Percentiles rank a stretch among this genome's conserved stretches.
These are phyloP conservation scores for Capniomyces stellatus DNA, from an alignment of 371 early-diverging fungal species.

Conservation along the genomic window DNA sequence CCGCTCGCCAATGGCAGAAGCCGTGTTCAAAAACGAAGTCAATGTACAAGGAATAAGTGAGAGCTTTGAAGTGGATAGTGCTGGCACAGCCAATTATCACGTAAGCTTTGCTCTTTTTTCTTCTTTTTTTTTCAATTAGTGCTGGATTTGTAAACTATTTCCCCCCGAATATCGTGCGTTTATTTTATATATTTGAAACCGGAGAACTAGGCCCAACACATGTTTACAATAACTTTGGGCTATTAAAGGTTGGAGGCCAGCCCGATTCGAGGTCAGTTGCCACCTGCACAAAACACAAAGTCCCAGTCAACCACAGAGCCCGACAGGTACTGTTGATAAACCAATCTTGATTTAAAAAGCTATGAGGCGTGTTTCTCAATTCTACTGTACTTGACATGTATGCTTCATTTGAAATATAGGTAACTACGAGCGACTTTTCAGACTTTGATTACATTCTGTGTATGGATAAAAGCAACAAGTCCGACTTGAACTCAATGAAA, in stretches of 20 bases:
- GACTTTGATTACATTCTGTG: constrained; percentile 73
- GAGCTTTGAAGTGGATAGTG: constrained; percentile 64
- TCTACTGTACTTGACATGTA: too few species aligned
- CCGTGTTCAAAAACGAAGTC: constrained; percentile 65
- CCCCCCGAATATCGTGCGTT: too few species aligned
- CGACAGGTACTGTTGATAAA: too few species aligned
- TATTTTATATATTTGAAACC: too few species aligned
- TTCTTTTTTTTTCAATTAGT: too few species aligned
- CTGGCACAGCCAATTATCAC: constrained; percentile 74
- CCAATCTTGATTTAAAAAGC: too few species aligned
- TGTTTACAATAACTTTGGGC: too few species aligned
- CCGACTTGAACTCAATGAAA: constrained; percentile 33
- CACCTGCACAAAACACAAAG: constrained; percentile 55
- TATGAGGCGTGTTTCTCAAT: too few species aligned
- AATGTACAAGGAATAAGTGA: constrained; percentile 32
- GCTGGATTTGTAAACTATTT: too few species aligned
- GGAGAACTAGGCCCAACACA: too few species aligned
- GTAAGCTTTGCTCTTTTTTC: too few species aligned
- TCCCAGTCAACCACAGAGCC: constrained; percentile 58
- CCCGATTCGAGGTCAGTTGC: constrained; percentile 55
- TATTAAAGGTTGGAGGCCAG: constrained; percentile 41
- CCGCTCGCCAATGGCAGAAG: constrained; percentile 81
- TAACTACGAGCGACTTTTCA: constrained; percentile 37
- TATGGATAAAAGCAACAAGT: constrained; percentile 64
- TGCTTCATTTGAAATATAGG: too few species aligned